Evolutionary conservation across 2,329 filamentous ascomycete species (phyloP).

Genomic region (Huntiella moniliformis): DNA sequence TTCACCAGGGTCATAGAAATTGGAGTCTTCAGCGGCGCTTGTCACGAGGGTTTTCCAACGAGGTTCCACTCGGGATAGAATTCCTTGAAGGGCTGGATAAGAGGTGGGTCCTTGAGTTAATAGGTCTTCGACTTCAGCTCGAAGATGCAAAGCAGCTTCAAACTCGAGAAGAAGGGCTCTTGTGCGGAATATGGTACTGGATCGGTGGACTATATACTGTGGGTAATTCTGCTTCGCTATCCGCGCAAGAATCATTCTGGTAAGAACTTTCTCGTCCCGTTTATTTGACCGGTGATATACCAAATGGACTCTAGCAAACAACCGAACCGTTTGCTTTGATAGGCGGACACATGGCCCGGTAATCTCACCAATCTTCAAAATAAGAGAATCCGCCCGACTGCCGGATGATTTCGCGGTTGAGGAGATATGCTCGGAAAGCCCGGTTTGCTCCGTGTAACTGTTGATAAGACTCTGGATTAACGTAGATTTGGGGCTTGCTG

Average conservation of each 20-base stretch:
- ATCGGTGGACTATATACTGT: conserved; percentile 74
- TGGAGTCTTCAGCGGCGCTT: conserved; percentile 60
- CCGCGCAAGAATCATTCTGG: conserved; percentile 81
- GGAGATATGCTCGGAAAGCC: conserved; percentile 26
- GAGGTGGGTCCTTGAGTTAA: conserved; percentile 61
- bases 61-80: conserved; percentile 57
- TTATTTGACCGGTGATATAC: conserved; percentile 93
- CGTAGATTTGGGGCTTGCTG: conserved; percentile 75
- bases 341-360: conserved; percentile 74
- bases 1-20: conserved; percentile 62
- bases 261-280: conserved; percentile 94
- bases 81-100: conserved; percentile 47
- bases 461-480: conserved; percentile 55
- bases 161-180: conserved; percentile 66
- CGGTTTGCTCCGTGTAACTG: conserved; percentile 54
- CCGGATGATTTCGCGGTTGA: too few species aligned
- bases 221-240: conserved; percentile 80
- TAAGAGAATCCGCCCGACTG: conserved; percentile 19
- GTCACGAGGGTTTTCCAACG: conserved; percentile 66
- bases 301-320: conserved; percentile 87
- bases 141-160: conserved; percentile 65
- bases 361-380: conserved; percentile 55
- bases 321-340: conserved; percentile 48
- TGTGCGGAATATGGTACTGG: conserved; percentile 70
- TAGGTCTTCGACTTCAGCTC: conserved; percentile 63